Evolutionary conservation across 805 yeast species (phyloP).

Genomic region (Yamadazyma kitorensis): DNA sequence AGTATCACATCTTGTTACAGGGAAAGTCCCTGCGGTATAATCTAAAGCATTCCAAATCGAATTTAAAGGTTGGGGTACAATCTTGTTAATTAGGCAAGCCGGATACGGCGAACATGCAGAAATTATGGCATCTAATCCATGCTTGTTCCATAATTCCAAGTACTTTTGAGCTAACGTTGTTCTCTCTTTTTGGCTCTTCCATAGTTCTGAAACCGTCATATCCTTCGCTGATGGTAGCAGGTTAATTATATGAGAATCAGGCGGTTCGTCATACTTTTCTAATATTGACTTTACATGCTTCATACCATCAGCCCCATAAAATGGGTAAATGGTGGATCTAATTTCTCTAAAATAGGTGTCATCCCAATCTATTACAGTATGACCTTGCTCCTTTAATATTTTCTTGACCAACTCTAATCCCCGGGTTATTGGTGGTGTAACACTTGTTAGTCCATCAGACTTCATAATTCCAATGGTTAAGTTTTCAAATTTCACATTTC

Average conservation of each 20-base stretch:
- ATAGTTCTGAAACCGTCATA: conserved; percentile 8
- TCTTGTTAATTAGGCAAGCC: conserved; percentile 32
- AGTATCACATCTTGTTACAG: conserved; percentile 41
- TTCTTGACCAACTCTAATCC: conserved; percentile 52
- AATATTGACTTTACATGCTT: conserved; percentile 10
- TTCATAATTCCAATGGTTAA: conserved; percentile 58
- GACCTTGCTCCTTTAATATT: conserved; percentile 56
- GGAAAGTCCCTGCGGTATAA: conserved; percentile 34
- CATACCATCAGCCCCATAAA: conserved; percentile 12
- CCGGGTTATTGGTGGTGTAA: conserved; percentile 60
- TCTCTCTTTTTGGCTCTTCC: conserved; percentile 11
- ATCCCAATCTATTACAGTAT: conserved; percentile 40
- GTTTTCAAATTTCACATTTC: conserved; percentile 31
- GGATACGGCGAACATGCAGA: conserved; percentile 11
- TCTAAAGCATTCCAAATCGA: conserved; percentile 24
- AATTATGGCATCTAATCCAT: conserved; percentile 7
- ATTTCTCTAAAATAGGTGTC: conserved; percentile 11
- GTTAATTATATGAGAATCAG: conserved; percentile 7
- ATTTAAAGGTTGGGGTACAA: conserved; percentile 28
- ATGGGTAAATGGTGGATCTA: conserved; percentile 11
- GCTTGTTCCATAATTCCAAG: conserved; percentile 6
- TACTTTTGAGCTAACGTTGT: conserved; percentile 7
- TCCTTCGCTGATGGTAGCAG: conserved; percentile 4
- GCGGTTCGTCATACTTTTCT: conserved; percentile 8
- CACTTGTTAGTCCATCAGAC: conserved; percentile 63